These are phyloP conservation scores for Plasmodium fragile DNA, from an alignment of 169 alveolate genomes.

Conservation along the genomic window DNA sequence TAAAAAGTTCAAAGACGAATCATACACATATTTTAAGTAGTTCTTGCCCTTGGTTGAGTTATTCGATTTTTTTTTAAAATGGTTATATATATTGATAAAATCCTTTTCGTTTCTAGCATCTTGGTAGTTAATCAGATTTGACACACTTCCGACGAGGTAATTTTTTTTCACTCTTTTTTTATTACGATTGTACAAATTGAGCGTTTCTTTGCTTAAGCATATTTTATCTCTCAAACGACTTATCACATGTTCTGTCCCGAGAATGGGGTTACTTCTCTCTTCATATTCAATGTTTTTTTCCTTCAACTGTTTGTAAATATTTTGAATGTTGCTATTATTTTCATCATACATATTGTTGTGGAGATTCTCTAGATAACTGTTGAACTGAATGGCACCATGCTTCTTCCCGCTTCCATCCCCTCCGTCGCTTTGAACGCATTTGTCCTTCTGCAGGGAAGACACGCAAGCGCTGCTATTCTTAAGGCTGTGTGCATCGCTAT, in stretches of 20 bases:
- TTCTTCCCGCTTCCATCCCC: not conserved
- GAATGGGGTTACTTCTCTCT: slow-evolving; percentile 6
- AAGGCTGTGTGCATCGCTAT: not conserved
- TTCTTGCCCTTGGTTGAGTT: slow-evolving; percentile 42
- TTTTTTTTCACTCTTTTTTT: slow-evolving; percentile 21
- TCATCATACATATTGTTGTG: not conserved
- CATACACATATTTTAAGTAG: slow-evolving; percentile 36
- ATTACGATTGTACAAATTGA: slow-evolving; percentile 27
- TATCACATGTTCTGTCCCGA: not conserved
- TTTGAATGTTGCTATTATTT: slow-evolving; percentile 27
- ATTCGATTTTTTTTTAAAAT: slow-evolving; percentile 26
- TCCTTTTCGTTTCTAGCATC: slow-evolving; percentile 55
- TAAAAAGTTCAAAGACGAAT: slow-evolving; percentile 47
- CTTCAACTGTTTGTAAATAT: slow-evolving; percentile 38
- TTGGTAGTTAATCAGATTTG: slow-evolving; percentile 46
- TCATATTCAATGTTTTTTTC: slow-evolving; percentile 13
- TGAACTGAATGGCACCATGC: not conserved
- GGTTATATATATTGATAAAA: slow-evolving; percentile 57
- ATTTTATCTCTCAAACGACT: slow-evolving; percentile 27
- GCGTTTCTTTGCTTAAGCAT: slow-evolving; percentile 25
- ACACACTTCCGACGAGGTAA: slow-evolving; percentile 66
- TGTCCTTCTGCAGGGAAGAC: not conserved
- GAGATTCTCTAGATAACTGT: not conserved
- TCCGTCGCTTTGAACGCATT: not conserved
- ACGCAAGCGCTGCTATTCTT: not conserved